These are phyloP conservation scores for Nelumbo lutea DNA, from an alignment of 164 flowering plant species.

Conservation along the genomic window DNA sequence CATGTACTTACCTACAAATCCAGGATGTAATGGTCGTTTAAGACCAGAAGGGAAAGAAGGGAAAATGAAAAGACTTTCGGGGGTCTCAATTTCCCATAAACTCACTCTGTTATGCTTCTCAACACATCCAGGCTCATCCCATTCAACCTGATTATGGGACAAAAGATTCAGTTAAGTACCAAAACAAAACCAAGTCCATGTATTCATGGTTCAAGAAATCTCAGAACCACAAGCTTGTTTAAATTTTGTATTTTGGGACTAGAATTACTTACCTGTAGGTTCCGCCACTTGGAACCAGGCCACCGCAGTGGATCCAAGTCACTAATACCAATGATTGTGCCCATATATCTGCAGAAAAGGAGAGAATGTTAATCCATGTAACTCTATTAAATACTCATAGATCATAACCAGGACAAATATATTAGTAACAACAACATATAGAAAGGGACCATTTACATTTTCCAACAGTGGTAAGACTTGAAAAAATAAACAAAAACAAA, in stretches of 20 bases:
- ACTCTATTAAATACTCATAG: background rate
- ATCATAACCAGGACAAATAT: background rate
- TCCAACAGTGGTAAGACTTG: background rate
- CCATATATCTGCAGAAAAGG: slow-evolving; percentile 74
- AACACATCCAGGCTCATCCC: slow-evolving; percentile 91
- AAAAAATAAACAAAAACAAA: background rate
- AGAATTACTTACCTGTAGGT: slow-evolving; percentile 63
- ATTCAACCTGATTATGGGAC: slow-evolving; percentile 66
- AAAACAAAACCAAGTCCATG: background rate
- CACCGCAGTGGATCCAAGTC: slow-evolving; percentile 90
- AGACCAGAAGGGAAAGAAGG: slow-evolving; percentile 76
- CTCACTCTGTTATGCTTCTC: slow-evolving; percentile 83
- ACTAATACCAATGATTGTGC: slow-evolving; percentile 73
- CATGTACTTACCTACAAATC: slow-evolving; percentile 46
- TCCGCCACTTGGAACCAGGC: slow-evolving; percentile 97
- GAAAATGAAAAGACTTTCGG: slow-evolving; percentile 84
- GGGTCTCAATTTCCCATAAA: slow-evolving; percentile 95
- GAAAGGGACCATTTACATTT: background rate
- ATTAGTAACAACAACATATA: background rate
- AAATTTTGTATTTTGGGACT: background rate
- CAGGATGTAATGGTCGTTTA: slow-evolving; percentile 63
- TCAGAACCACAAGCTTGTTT: background rate
- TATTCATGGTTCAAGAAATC: background rate
- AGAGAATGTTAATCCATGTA: background rate
- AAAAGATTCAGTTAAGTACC: background rate